These are phyloP conservation scores for Ophiosphaerella korrae DNA, from an alignment of 2,329 filamentous ascomycete genomes.

Conservation along the genomic window DNA sequence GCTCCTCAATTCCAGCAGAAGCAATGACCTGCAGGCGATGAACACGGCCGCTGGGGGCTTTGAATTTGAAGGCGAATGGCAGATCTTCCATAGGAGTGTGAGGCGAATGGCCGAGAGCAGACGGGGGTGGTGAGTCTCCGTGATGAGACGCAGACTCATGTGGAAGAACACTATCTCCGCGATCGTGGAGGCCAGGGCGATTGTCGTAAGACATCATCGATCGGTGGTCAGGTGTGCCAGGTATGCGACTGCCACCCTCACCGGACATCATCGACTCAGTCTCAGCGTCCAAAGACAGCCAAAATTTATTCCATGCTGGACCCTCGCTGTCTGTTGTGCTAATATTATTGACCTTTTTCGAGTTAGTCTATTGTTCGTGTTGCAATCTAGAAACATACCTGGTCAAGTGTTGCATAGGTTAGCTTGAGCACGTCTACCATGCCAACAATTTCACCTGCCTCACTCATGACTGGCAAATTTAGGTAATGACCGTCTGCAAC, in stretches of 20 bases:
- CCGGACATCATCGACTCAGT: constrained; percentile 97
- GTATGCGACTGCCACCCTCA: constrained; percentile 75
- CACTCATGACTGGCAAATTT: constrained; percentile 98
- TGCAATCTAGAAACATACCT: constrained; percentile 62
- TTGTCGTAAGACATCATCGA: constrained; percentile 83
- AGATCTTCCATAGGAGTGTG: constrained; percentile 64
- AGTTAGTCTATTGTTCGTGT: constrained; percentile 9
- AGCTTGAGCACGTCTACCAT: constrained; percentile 99
- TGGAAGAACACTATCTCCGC: constrained; percentile 84
- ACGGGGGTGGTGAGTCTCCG: constrained; percentile 76
- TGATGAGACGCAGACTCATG: constrained; percentile 94
- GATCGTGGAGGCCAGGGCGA: constrained; percentile 63
- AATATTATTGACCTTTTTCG: constrained; percentile 80
- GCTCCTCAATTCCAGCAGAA: constrained; percentile 76
- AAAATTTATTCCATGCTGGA: constrained; percentile 99
- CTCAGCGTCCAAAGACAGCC: constrained; percentile 93
- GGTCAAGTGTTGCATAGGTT: constrained; percentile 96
- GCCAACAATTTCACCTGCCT: constrained; percentile 93
- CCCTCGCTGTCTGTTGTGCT: constrained; percentile 85
- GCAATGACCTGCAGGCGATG: constrained; percentile 87
- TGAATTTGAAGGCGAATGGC: constrained; percentile 98
- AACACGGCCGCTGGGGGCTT: constrained; percentile 91
- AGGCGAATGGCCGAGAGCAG: constrained; percentile 63
- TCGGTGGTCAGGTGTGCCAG: constrained; percentile 69
- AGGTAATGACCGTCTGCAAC: constrained; percentile 92